phyloP scores from a whole-genome alignment of 148 eudicot species.

The Cornus controversa region DNA sequence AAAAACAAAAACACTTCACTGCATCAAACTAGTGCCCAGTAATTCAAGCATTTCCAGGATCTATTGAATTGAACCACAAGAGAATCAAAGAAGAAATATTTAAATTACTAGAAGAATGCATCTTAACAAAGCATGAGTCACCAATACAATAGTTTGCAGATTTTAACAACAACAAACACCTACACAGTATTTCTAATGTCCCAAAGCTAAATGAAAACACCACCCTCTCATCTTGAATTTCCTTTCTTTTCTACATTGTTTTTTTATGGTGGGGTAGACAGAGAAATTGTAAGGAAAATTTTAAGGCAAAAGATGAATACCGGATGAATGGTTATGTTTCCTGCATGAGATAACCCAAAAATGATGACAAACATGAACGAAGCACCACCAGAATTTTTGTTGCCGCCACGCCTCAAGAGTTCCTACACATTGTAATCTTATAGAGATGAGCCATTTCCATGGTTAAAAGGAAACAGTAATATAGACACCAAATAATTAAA shows the following conservation, averaged over 20 bases:
- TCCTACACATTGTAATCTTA: slow-evolving; percentile 36
- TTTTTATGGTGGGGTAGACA: not conserved
- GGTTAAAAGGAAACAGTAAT: not conserved
- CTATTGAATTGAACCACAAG: too few relatives aligned
- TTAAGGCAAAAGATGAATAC: not conserved
- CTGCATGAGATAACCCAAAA: slow-evolving; percentile 62
- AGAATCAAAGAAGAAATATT: not conserved
- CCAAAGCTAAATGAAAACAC: not conserved
- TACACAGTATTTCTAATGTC: not conserved
- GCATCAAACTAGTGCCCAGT: too few relatives aligned
- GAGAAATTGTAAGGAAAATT: not conserved
- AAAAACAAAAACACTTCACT: too few relatives aligned
- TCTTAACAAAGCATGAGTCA: not conserved
- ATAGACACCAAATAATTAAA: not conserved
- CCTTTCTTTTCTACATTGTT: not conserved
- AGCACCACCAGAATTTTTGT: slow-evolving; percentile 54
- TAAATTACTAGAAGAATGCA: not conserved
- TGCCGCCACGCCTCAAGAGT: slow-evolving; percentile 56
- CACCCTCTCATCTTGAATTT: not conserved
- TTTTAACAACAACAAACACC: not conserved
- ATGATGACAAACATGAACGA: slow-evolving; percentile 52
- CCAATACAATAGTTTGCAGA: not conserved
- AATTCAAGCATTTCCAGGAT: not conserved
- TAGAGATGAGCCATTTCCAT: not conserved
- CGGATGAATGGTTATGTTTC: slow-evolving; percentile 4